Evolutionary conservation across 257 asterid genomes (phyloP), one percentile per base, ranked within the genome.

Genomic region (Solanum pennellii): DNA sequence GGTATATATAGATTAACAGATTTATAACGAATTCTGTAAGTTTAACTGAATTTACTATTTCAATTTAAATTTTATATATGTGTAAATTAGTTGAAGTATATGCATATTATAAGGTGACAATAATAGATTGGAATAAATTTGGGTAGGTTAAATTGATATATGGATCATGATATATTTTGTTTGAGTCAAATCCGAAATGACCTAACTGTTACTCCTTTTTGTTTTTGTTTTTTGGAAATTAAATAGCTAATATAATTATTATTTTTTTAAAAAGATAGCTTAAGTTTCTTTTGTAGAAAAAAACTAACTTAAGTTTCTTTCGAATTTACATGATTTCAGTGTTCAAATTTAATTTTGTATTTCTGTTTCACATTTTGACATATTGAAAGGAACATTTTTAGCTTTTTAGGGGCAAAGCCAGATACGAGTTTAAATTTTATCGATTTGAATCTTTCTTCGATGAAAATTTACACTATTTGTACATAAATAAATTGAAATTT

Each of bases 1-100:
- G 99, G 93, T 95, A 92, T 27, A 7, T 25, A 25, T 27, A 6
- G 0, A 14, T 49, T 49, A 1, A 33, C 0, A 10, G 12, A n/a
- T 25, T 41, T n/a, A 9, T 44, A 29, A 15, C 15, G 4, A 7
- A 20, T 13, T 42, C 2, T n/a, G 0, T 0, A 3, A 7, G 0
- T 42, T 13, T 9, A 77, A 8, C 3, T 76, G 0, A 76, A 76
- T 42, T 42, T 4, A 25, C 3, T 77, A 2, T 4, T 25, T 77
- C 12, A 0, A n/a, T 13, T 42, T 12, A 1, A 42, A 42, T 0
- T 42, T 41, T 47, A 18, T 21, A 12, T 39, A 12, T 74, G 2
- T 74, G 31, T 21, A 12, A 33, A 33, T 72, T 33, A 72, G 35
- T 72, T 69, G 1, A 49, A 69, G 6, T 75, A 20, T 37, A 74